A percentile compares a stretch with the other conserved stretches of the same genome.
These are phyloP conservation scores for Leccinum insigne DNA, from an alignment of 1,284 basidiomycete genomes.

Conservation along the genomic window DNA sequence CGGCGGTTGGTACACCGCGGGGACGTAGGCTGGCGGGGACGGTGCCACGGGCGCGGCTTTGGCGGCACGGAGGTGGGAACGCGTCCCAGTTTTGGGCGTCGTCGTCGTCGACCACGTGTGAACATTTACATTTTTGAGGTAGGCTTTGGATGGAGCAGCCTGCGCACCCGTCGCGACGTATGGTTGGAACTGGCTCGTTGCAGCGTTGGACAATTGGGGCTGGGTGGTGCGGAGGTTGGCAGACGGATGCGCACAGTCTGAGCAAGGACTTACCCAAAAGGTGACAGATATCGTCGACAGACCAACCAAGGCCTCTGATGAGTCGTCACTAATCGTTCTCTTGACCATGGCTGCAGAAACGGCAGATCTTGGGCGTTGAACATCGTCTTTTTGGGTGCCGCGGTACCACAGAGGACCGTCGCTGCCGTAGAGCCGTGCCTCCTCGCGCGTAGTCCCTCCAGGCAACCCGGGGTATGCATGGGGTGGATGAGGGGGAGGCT, in stretches of 20 bases:
- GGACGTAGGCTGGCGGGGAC: slow-evolving; percentile 33
- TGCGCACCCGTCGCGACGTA: slow-evolving; percentile 46
- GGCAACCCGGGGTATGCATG: slow-evolving; percentile 80
- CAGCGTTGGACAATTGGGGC: slow-evolving; percentile 44
- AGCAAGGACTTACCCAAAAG: too few relatives aligned
- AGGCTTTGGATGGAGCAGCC: slow-evolving; percentile 48
- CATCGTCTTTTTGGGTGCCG: slow-evolving; percentile 37
- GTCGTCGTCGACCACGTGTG: slow-evolving; percentile 54
- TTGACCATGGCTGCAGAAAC: too few relatives aligned
- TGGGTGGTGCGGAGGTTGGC: too few relatives aligned
- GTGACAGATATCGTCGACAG: too few relatives aligned
- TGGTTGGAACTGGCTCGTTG: slow-evolving; percentile 38
- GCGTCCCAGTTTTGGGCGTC: slow-evolving; percentile 24
- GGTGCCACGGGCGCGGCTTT: slow-evolving; percentile 34
- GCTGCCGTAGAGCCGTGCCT: slow-evolving; percentile 67
- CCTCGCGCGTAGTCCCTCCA: slow-evolving; percentile 58
- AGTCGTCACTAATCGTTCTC: too few relatives aligned
- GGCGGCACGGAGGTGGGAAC: slow-evolving; percentile 35
- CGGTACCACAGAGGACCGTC: slow-evolving; percentile 92
- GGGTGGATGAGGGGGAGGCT: slow-evolving; percentile 81
- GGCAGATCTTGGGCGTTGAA: too few relatives aligned
- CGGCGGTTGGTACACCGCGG: slow-evolving; percentile 33
- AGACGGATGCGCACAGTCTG: too few relatives aligned
- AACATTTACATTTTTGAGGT: slow-evolving; percentile 53
- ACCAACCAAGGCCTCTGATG: too few relatives aligned